These are phyloP conservation scores for Tremellales sp. DNA, from an alignment of 1,284 basidiomycete species.

Conservation along the genomic window DNA sequence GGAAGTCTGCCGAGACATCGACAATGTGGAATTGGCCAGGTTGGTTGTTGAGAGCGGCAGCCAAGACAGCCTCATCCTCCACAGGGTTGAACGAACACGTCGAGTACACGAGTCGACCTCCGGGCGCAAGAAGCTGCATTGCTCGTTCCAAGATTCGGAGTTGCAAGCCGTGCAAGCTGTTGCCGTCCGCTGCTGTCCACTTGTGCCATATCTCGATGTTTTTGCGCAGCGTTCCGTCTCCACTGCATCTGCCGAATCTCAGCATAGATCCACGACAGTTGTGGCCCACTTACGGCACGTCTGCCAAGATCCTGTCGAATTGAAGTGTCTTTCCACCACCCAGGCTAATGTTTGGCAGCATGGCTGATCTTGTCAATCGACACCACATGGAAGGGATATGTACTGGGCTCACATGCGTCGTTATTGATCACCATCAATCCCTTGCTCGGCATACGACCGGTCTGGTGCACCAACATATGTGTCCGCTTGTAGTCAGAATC, in stretches of 20 bases:
- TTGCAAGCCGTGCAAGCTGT: conserved; percentile 89
- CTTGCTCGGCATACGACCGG: conserved; percentile 87
- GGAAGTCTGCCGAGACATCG: conserved; percentile 69
- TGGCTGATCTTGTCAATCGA: conserved; percentile 46
- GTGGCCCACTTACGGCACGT: conserved; percentile 72
- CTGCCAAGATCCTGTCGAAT: conserved; percentile 92
- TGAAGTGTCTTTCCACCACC: conserved; percentile 54
- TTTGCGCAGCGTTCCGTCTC: conserved; percentile 94
- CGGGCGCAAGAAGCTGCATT: conserved; percentile 80
- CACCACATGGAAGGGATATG: background rate
- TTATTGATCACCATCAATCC: conserved; percentile 93
- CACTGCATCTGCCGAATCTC: conserved; percentile 59
- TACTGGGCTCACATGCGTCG: conserved; percentile 62
- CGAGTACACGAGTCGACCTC: conserved; percentile 92
- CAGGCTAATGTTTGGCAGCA: conserved; percentile 68
- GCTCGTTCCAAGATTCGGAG: conserved; percentile 86
- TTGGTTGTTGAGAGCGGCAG: conserved; percentile 69
- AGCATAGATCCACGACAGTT: conserved; percentile 3
- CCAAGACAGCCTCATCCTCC: conserved; percentile 96
- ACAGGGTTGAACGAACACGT: conserved; percentile 97
- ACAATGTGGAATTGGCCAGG: conserved; percentile 75
- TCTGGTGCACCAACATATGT: conserved; percentile 96
- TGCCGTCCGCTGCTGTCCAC: conserved; percentile 85
- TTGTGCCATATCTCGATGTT: conserved; percentile 93
- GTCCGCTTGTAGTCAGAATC: conserved; percentile 80